These are phyloP conservation scores for Pleurotus sapidus DNA, from an alignment of 768 basidiomycete genomes.

Conservation along the genomic window DNA sequence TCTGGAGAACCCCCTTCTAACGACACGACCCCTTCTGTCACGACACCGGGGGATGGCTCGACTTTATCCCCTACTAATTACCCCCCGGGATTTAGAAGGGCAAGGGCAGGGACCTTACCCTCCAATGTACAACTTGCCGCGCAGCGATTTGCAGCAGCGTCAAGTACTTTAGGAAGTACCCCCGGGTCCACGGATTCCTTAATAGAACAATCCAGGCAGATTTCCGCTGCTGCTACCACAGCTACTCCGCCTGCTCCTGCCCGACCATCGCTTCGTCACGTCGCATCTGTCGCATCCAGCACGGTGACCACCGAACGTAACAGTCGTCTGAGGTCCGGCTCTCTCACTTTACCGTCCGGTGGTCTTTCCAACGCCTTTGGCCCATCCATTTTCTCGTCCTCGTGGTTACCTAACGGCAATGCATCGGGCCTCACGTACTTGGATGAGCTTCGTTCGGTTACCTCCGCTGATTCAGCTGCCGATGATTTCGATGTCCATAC, in stretches of 20 bases:
- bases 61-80: slow-evolving; percentile 70
- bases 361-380: slow-evolving; percentile 84
- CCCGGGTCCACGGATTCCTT: slow-evolving; percentile 39
- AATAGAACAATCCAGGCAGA: slow-evolving; percentile 49
- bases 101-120: slow-evolving; percentile 96
- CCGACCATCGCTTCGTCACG: slow-evolving; percentile 72
- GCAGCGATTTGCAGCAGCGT: slow-evolving; percentile 73
- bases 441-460: slow-evolving; percentile 80
- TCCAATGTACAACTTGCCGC: slow-evolving; percentile 90
- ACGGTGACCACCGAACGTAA: slow-evolving; percentile 58
- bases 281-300: slow-evolving; percentile 53
- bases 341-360: slow-evolving; percentile 80
- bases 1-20: slow-evolving; percentile 73
- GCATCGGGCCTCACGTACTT: slow-evolving; percentile 61
- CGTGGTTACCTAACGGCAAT: slow-evolving; percentile 72
- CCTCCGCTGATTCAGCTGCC: slow-evolving; percentile 72
- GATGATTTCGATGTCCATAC: slow-evolving; percentile 94
- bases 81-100: slow-evolving; percentile 87
- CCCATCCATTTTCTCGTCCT: slow-evolving; percentile 84
- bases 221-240: slow-evolving; percentile 42
- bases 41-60: slow-evolving; percentile 55
- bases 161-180: slow-evolving; percentile 51
- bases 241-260: slow-evolving; percentile 40
- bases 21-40: slow-evolving; percentile 57
- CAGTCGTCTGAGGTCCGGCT: slow-evolving; percentile 89